Conservation (phyloP, 345 rosid species). For the Passiflora organensis region DNA sequence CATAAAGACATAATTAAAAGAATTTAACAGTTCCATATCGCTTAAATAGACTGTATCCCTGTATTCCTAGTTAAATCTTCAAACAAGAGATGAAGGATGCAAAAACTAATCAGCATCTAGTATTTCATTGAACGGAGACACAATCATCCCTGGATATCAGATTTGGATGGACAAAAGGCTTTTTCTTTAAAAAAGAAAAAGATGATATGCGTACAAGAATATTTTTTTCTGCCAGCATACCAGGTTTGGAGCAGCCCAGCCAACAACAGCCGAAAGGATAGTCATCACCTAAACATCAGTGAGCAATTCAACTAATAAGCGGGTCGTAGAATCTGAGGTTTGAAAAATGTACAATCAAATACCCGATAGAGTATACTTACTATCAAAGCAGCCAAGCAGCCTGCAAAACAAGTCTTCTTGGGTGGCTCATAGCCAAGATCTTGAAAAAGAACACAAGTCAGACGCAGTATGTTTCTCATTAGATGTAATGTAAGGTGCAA, state of each 20-base stretch:
- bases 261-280: constrained; percentile 70
- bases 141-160: not conserved
- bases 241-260: constrained; percentile 95
- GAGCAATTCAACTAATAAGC: constrained; percentile 6
- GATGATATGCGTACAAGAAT: constrained; percentile 2
- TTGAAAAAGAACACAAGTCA: constrained; percentile 30
- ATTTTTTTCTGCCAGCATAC: constrained; percentile 38
- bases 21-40: too few species aligned
- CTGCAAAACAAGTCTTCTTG: constrained; percentile 90
- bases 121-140: too few species aligned
- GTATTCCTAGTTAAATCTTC: too few species aligned
- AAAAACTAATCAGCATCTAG: too few species aligned
- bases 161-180: not conserved
- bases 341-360: constrained; percentile 8
- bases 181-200: too few species aligned
- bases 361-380: constrained; percentile 38
- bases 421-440: constrained; percentile 99
- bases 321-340: not conserved
- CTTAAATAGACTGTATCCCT: too few species aligned
- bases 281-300: constrained; percentile 68
- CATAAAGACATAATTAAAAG: too few species aligned
- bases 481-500: not conserved
- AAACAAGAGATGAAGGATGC: too few species aligned
- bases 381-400: constrained; percentile 66
- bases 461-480: not conserved